Evolutionary conservation across 345 rosid genomes (phyloP).

Genomic region (Eucalyptus sp.): DNA sequence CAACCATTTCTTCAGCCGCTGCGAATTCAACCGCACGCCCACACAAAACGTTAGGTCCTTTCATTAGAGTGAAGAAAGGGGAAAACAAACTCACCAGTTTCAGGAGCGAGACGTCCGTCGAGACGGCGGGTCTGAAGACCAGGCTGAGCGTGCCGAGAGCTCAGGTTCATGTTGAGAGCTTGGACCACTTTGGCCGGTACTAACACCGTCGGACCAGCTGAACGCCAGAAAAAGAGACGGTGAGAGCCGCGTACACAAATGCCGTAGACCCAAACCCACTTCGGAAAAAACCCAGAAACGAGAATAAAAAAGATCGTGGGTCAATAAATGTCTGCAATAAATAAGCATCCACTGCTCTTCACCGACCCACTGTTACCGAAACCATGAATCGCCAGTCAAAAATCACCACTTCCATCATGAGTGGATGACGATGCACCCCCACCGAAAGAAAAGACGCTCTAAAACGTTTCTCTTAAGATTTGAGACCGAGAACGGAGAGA

Average conservation of each 20-base stretch:
- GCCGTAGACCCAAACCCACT: not conserved
- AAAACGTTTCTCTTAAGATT: not conserved
- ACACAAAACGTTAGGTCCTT: not conserved
- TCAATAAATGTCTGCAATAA: not conserved
- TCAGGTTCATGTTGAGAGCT: constrained; percentile 54
- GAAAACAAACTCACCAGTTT: not conserved
- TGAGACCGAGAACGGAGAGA: not conserved
- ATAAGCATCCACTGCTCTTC: not conserved
- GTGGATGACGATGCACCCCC: not conserved
- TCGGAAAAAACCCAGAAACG: not conserved
- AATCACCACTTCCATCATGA: not conserved
- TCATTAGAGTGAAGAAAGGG: not conserved
- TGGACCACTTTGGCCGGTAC: constrained; percentile 82
- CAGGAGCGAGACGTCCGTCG: not conserved
- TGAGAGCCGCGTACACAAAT: not conserved
- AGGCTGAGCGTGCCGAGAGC: constrained; percentile 12
- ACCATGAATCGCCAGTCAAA: not conserved
- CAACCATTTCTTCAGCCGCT: not conserved
- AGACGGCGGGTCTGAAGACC: constrained; percentile 21
- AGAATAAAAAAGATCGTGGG: not conserved
- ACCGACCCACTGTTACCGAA: not conserved
- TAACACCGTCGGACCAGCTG: constrained; percentile 40
- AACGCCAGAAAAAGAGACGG: too few relatives aligned
- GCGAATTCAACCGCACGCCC: not conserved
- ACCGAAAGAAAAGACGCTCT: not conserved